phyloP scores from a whole-genome alignment of 345 rosid genomes.

The Citrus glauca region DNA sequence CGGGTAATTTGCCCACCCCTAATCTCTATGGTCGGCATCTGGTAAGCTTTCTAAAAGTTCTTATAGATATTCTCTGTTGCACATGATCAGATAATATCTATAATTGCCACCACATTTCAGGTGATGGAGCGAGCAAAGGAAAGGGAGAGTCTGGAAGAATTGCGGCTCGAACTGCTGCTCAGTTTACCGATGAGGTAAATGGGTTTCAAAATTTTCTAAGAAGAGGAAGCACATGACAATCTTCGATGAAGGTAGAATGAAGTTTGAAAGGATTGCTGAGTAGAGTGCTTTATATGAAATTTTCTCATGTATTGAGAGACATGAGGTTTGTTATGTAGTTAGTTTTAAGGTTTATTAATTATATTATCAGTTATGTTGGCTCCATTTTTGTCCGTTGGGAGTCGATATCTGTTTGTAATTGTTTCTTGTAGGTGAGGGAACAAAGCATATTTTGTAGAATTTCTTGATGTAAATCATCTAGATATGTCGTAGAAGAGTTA shows the following conservation, averaged over 20 bases:
- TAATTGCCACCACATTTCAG: slow-evolving; percentile 26
- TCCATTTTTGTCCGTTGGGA: slow-evolving; percentile 7
- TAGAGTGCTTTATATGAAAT: slow-evolving; percentile 9
- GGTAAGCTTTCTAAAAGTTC: slow-evolving; percentile 39
- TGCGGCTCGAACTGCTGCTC: slow-evolving; percentile 75
- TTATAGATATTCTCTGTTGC: background rate
- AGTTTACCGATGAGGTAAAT: slow-evolving; percentile 52
- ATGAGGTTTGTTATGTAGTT: background rate
- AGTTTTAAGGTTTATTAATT: background rate
- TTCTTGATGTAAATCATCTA: background rate
- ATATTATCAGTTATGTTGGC: background rate
- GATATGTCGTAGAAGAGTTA: background rate
- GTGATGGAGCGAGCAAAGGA: slow-evolving; percentile 86
- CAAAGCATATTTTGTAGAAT: background rate
- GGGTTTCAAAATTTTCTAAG: slow-evolving; percentile 46
- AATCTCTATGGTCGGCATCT: slow-evolving; percentile 84
- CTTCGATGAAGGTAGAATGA: slow-evolving; percentile 53
- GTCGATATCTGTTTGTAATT: slow-evolving; percentile 7
- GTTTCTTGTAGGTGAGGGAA: background rate
- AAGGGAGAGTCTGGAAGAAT: slow-evolving; percentile 81
- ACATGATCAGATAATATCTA: background rate
- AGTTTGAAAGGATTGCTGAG: slow-evolving; percentile 47
- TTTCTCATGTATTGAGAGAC: background rate
- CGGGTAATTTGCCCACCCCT: no score
- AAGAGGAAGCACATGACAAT: slow-evolving; percentile 56